phyloP scores from a whole-genome alignment of 768 basidiomycete species.

The Tulasnella sp. region DNA sequence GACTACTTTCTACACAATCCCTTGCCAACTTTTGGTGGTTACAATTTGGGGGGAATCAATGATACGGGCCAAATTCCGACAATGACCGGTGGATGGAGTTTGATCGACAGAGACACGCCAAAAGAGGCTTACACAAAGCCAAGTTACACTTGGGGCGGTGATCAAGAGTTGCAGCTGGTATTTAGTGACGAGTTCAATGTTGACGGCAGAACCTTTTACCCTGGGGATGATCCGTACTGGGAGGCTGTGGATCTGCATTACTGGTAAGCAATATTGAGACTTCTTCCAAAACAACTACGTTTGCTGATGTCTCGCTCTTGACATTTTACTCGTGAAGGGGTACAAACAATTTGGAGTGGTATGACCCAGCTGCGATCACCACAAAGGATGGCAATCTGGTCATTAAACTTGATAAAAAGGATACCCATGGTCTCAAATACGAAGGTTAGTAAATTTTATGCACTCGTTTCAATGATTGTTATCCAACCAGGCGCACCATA shows the following conservation, averaged over 20 bases:
- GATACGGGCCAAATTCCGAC: conserved; percentile 73
- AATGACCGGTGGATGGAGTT: conserved; percentile 22
- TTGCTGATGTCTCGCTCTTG: no score
- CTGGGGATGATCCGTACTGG: conserved; percentile 34
- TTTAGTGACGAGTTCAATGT: conserved; percentile 32
- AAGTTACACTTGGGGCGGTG: conserved; percentile 13
- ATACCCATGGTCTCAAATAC: conserved; percentile 18
- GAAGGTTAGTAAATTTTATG: no score
- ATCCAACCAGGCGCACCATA: no score
- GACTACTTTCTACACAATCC: neutral
- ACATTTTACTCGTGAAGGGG: no score
- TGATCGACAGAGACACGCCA: conserved; percentile 20
- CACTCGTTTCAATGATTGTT: no score
- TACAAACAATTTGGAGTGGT: conserved; percentile 20
- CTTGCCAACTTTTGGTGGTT: conserved; percentile 33
- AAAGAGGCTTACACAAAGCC: conserved; percentile 5
- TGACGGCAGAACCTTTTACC: conserved; percentile 25
- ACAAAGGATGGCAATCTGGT: conserved; percentile 18
- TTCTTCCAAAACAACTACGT: no score
- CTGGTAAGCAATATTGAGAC: no score
- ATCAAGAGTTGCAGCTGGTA: conserved; percentile 19
- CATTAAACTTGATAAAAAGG: conserved; percentile 15
- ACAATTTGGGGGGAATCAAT: conserved; percentile 85
- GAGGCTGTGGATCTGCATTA: conserved; percentile 34
- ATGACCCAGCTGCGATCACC: conserved; percentile 20